Evolutionary conservation across 345 rosid species (phyloP), one percentile per base, ranked within the genome.

Genomic region (Raphanus raphanistrum): DNA sequence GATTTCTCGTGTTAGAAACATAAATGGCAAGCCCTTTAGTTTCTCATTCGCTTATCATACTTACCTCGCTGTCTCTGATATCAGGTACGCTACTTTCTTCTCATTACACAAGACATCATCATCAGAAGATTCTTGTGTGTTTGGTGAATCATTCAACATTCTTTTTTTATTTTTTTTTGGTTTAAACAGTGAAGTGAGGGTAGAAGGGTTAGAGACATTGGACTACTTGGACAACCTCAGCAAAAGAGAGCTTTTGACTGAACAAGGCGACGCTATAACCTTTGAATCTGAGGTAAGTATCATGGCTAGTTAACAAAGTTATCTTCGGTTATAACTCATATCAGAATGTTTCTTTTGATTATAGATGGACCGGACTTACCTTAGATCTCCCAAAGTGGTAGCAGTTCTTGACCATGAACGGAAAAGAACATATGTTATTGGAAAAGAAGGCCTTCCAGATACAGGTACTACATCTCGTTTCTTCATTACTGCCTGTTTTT

Each of bases 181-280:
- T 2, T 21, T 27, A 0, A 11, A 62, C 87, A 94, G 98, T 84
- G 99, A 95, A 87, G 99, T 95, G 79, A 86, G 99, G 65, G 83
- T 95, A 15, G 98, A 95, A 81, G 97, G 99, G 62, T 72, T 95
- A 77, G 99, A 95, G 85, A 95, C 99, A 32, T 86, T 92, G 58
- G 99, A 95, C 73, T 95, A 89, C 82, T 90, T 95, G 1, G 98
- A 95, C 84, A 92, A 90, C 81, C 83, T 95, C 10, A 36, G 83
- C 75, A 87, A 85, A 29, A 88, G 76, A 59, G 87, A 92, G 75
- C 95, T 97, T 35, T 89, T 94, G 81, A 94, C 97, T 0, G 98
- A 94, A 82, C 97, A 92, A 85, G 97, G 97, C 43, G 89, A 92
- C 9, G 87, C 98, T 0, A 70, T 90, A 28, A 90, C 98, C 72